Evolutionary conservation across 2,329 filamentous ascomycete genomes (phyloP).

Genomic region (Orbilia brochopaga): DNA sequence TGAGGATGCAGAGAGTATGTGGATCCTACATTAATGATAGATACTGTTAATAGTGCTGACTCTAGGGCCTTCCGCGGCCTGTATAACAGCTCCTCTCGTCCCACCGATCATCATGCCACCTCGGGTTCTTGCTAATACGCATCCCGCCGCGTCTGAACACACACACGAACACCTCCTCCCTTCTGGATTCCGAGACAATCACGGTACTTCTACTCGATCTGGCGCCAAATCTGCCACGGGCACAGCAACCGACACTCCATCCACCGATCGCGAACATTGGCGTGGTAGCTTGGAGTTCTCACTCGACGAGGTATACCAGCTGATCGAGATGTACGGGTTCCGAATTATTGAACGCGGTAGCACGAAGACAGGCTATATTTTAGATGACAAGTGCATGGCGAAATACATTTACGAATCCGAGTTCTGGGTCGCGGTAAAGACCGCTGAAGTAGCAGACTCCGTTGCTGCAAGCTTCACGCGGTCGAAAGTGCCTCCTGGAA

Average conservation of each 20-base stretch:
- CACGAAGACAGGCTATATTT: conserved; percentile 79
- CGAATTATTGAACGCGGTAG: conserved; percentile 69
- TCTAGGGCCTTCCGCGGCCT: background rate
- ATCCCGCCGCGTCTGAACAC: background rate
- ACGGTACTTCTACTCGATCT: background rate
- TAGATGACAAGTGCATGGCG: conserved; percentile 83
- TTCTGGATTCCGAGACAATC: background rate
- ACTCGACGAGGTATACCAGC: conserved; percentile 80
- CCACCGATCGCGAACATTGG: conserved; percentile 14
- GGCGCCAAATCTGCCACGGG: conserved; percentile 57
- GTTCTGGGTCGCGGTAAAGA: conserved; percentile 85
- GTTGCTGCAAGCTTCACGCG: conserved; percentile 25
- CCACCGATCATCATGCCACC: background rate
- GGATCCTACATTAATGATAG: background rate
- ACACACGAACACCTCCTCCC: background rate
- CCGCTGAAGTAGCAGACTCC: conserved; percentile 52
- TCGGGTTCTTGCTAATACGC: background rate
- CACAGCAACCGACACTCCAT: conserved; percentile 56
- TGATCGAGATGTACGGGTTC: conserved; percentile 80
- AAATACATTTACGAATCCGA: conserved; percentile 79
- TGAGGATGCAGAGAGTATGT: conserved; percentile 53
- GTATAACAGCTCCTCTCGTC: background rate
- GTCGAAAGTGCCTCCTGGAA: conserved; percentile 10
- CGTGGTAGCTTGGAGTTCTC: conserved; percentile 83
- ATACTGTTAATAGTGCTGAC: background rate